Evolutionary conservation across 352 stramenopile species (phyloP).

Genomic region (Pythium sukuiense): DNA sequence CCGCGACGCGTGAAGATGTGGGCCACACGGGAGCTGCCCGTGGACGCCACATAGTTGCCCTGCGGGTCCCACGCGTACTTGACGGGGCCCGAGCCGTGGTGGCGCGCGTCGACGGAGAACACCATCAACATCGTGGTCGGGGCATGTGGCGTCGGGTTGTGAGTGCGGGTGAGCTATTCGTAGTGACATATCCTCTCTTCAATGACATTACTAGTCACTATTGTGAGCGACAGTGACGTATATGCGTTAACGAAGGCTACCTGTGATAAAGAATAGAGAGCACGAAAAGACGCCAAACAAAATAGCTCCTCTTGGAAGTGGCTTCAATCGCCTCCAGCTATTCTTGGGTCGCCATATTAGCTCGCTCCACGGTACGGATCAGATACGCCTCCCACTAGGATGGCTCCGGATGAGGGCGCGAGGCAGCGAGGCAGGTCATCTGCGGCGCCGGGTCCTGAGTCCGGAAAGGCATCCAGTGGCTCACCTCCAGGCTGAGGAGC

Average conservation of each 20-base stretch:
- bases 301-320: too few relatives aligned
- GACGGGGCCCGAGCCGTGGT: slow-evolving; percentile 68
- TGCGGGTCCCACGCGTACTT: slow-evolving; percentile 83
- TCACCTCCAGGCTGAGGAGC: not conserved
- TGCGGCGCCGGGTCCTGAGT: not conserved
- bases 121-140: slow-evolving; percentile 63
- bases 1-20: slow-evolving; percentile 72
- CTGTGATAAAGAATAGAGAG: not conserved
- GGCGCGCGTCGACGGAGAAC: slow-evolving; percentile 77
- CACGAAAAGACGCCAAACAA: too few relatives aligned
- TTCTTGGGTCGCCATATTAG: not conserved
- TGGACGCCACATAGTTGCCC: slow-evolving; percentile 76
- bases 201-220: not conserved
- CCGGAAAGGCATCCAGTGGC: not conserved
- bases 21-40: slow-evolving; percentile 66
- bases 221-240: not conserved
- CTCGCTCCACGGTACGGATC: not conserved
- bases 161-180: not conserved
- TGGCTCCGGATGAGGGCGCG: slow-evolving; percentile 7
- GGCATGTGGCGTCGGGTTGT: not conserved
- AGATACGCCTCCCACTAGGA: slow-evolving; percentile 8
- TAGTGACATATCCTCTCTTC: not conserved
- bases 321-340: not conserved
- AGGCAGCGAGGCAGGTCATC: not conserved
- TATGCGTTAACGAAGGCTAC: not conserved